Conservation (phyloP, 495 filamentous ascomycete species). For the Hypoxylon trugodes region DNA sequence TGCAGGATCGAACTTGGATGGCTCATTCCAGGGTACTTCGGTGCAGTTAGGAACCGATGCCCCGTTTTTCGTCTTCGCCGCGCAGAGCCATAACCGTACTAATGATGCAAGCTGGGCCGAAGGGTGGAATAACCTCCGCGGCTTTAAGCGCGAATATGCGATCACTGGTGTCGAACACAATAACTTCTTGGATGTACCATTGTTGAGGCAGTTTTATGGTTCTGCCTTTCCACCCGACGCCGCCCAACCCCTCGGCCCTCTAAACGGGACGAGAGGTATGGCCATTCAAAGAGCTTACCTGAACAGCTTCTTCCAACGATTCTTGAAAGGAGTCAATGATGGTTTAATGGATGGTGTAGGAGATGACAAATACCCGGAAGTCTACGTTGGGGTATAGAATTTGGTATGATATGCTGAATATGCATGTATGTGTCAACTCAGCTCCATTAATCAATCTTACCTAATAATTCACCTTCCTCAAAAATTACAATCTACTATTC, state of each 20-base stretch:
- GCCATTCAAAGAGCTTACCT: constrained; percentile 20
- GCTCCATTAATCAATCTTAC: too few relatives aligned
- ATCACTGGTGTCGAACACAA: constrained; percentile 24
- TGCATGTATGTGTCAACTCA: too few relatives aligned
- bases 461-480: too few relatives aligned
- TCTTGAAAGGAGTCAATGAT: constrained; percentile 20
- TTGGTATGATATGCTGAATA: too few relatives aligned
- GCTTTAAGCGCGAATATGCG: constrained; percentile 28
- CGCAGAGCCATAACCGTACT: background rate
- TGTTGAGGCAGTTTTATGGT: constrained; percentile 16
- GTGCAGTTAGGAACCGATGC: constrained; percentile 19
- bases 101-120: constrained; percentile 5
- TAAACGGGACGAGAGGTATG: constrained; percentile 22
- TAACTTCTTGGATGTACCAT: constrained; percentile 14
- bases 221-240: background rate
- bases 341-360: constrained; percentile 24
- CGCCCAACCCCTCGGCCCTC: background rate
- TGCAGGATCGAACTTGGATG: constrained; percentile 61
- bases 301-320: constrained; percentile 10
- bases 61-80: constrained; percentile 24
- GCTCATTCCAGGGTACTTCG: constrained; percentile 44
- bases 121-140: constrained; percentile 13
- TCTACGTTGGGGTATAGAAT: background rate
- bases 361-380: constrained; percentile 16
- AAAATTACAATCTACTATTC: too few relatives aligned